Conservation (phyloP, 2,329 filamentous ascomycete genomes). For the Rhinocladiella similis region DNA sequence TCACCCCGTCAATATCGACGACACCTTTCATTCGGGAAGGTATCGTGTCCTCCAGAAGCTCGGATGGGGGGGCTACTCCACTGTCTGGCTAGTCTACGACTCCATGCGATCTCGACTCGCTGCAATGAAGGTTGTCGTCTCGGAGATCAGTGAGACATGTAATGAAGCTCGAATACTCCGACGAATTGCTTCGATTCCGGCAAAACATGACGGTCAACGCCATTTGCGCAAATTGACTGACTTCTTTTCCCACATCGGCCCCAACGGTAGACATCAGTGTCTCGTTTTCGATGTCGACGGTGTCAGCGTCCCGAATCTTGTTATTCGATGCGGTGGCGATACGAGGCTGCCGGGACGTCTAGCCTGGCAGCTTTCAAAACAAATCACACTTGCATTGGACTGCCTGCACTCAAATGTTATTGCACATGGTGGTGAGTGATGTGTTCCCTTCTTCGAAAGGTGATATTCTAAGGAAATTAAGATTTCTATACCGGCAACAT, state of each 20-base stretch:
- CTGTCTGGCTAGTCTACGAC: slow-evolving; percentile 44
- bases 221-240: slow-evolving; percentile 14
- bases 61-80: slow-evolving; percentile 44
- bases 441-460: background rate
- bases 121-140: slow-evolving; percentile 16
- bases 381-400: slow-evolving; percentile 24
- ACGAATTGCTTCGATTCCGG: slow-evolving; percentile 13
- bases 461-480: slow-evolving; percentile 12
- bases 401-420: slow-evolving; percentile 24
- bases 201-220: slow-evolving; percentile 15
- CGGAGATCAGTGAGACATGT: slow-evolving; percentile 11
- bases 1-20: slow-evolving; percentile 37
- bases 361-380: slow-evolving; percentile 23
- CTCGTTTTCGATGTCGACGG: slow-evolving; percentile 29
- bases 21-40: slow-evolving; percentile 30
- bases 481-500: slow-evolving; percentile 26
- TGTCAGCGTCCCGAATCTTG: slow-evolving; percentile 24
- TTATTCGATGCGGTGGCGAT: slow-evolving; percentile 9
- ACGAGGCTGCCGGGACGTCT: slow-evolving; percentile 20
- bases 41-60: slow-evolving; percentile 46
- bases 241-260: slow-evolving; percentile 27
- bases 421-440: slow-evolving; percentile 21
- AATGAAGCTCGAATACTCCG: slow-evolving; percentile 16
- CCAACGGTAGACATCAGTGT: slow-evolving; percentile 30
- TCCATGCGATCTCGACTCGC: slow-evolving; percentile 14